Evolutionary conservation across 495 filamentous ascomycete genomes (phyloP), one percentile per base, ranked within the genome.

Genomic region (Podospora pseudocomata): DNA sequence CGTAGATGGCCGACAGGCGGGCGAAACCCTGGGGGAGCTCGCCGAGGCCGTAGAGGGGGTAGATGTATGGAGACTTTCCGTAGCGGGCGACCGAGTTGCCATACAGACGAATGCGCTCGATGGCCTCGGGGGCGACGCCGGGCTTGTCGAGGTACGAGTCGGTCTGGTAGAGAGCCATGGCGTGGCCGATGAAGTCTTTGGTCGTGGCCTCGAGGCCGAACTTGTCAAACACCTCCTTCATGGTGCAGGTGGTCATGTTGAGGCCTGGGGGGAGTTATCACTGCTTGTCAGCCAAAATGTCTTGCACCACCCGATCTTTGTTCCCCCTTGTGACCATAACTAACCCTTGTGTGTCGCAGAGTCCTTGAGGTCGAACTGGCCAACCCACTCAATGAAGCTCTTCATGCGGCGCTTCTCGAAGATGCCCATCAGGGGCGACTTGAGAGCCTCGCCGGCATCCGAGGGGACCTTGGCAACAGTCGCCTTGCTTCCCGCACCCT

Each of bases 51-150:
- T 99, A 97, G 15, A 97, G 90, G 20, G 95, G 95, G 83, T 98
- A 99, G 82, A 99, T 98, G 82, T 99, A 99, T 18, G 95, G 95
- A 20, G 94, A 97, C 81, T 97, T 98, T 77, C 95, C 95, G 80
- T 98, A 98, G 69, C 96, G 89, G 49, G 95, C 93, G 85, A 99
- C 97, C 28, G 92, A 96, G 84, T 96, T 97, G 72, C 94, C 95
- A 80, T 99, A 99, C 64, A 99, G 86, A 69, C 92, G 89, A 77
- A 98, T 97, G 70, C 93, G 93, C 78, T 91, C 88, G 75, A 98
- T 92, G 63, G 92, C 88, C 75, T 97, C 95, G 72, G 90, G 86
- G 57, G 95, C 93, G 72, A 79, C 78, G 69, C 94, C 94, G 13
- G 83, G 80, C 67, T 84, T 77, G 72, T 85, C 88, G 73, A 97